Base-by-base conservation (phyloP, 306 rosid species). In the Cicer yamashitae region DNA sequence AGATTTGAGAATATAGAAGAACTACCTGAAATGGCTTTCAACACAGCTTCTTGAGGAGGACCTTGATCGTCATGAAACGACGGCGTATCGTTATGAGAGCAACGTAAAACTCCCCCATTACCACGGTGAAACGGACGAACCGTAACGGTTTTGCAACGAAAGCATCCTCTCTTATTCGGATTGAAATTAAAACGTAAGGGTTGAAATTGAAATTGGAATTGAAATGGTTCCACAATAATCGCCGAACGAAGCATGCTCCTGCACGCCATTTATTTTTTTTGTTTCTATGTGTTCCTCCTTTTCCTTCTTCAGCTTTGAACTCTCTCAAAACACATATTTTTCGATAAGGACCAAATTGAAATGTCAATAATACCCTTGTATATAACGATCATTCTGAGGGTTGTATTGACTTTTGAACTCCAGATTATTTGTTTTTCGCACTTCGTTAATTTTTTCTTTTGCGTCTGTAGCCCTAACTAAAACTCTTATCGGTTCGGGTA, bases 21-120 rank as follows among this genome's bases (percentile, higher is more conserved):
- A 44, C 41, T 60, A 94, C 99, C 99, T 77, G 98, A 92, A 85
- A 94, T 94, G 62, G 98, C 99, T 78, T 94, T 94, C 70, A 94
- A 85, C 45, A 94, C 85, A 58, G 96, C 96, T 76, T 94, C 96
- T 66, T 92, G 99, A 54, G 99, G 99, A 1, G 98, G 99, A 71
- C 84, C 91, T 77, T 90, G 99, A 67, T 88, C 99, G 67, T 94
- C 98, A 25, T 87, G 91, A 82, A 84, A 82, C 11, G 83, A 70
- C 0, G 91, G 75, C 47, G 84, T 71, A 43, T 84, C 92, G 54
- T 71, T 72, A 77, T 78, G 59, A 77, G 91, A 85, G 86, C 92
- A 90, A 57, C 77, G 71, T 53, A 88, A 79, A 43, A 86, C 61
- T 74, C 61, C 51, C 73, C 64, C 82, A 70, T 30, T 79, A 6